Percentiles rank a stretch among this genome's conserved stretches.
Conservation (phyloP, 495 filamentous ascomycete genomes). For the Xylaria cubensis region DNA sequence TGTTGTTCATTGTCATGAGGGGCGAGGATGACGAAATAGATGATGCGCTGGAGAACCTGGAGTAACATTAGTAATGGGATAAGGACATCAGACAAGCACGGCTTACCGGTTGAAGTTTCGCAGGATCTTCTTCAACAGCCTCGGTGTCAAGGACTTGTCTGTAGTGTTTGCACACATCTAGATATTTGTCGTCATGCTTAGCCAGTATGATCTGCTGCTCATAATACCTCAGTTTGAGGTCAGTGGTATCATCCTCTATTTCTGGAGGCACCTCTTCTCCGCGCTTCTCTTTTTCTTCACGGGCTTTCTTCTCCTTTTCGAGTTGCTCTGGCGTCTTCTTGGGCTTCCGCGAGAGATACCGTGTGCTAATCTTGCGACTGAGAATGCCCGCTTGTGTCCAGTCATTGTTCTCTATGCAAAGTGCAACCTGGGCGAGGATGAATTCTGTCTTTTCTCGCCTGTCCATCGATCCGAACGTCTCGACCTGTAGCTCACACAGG, state of each 20-base stretch:
- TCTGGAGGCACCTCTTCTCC: slow-evolving; percentile 80
- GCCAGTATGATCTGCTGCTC: slow-evolving; percentile 93
- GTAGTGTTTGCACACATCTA: slow-evolving; percentile 97
- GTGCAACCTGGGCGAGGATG: slow-evolving; percentile 90
- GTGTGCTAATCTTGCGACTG: slow-evolving; percentile 94
- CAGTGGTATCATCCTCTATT: slow-evolving; percentile 88
- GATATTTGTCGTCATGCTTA: slow-evolving; percentile 96
- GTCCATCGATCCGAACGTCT: slow-evolving; percentile 98
- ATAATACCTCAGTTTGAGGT: slow-evolving; percentile 94
- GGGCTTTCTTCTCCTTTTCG: slow-evolving; percentile 86
- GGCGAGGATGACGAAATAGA: slow-evolving; percentile 96
- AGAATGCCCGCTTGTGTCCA: slow-evolving; percentile 96
- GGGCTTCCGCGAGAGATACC: slow-evolving; percentile 85
- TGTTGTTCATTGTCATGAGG: slow-evolving; percentile 99
- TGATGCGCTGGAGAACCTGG: slow-evolving; percentile 87
- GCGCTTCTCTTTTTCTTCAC: slow-evolving; percentile 76
- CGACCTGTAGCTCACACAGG: slow-evolving; percentile 95
- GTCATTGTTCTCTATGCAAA: slow-evolving; percentile 95
- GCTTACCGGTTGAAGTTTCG: slow-evolving; percentile 82
- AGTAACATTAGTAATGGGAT: slow-evolving; percentile 32
- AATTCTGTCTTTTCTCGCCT: slow-evolving; percentile 98
- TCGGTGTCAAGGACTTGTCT: slow-evolving; percentile 94
- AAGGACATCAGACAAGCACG: background rate
- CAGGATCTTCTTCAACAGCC: slow-evolving; percentile 86
- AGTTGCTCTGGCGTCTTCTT: slow-evolving; percentile 87